Conservation (phyloP, 495 filamentous ascomycete species). For the Astrocystis sublimbata region DNA sequence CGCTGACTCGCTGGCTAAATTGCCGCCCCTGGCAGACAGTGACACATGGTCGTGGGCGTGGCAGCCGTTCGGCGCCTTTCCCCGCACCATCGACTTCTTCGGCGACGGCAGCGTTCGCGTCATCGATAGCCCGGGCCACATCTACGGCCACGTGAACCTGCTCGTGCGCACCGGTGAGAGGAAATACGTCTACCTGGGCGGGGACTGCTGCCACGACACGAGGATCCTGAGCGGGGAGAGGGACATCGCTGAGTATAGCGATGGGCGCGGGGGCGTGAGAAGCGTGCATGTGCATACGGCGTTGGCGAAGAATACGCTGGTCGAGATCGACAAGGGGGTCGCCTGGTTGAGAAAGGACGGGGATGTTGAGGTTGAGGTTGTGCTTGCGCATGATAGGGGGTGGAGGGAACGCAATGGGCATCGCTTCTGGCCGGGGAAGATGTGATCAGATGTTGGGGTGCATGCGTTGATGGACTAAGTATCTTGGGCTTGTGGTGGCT, state of each 20-base stretch:
- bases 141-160: constrained; percentile 51
- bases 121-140: constrained; percentile 49
- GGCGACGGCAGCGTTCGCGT: constrained; percentile 41
- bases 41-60: too few relatives aligned
- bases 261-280: constrained; percentile 34
- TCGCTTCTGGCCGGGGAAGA: constrained; percentile 31
- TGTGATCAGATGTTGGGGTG: neutral
- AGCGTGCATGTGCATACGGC: constrained; percentile 46
- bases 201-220: constrained; percentile 50
- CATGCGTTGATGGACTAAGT: neutral
- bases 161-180: constrained; percentile 33
- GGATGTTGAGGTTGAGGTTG: constrained; percentile 47
- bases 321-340: constrained; percentile 26
- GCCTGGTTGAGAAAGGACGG: neutral
- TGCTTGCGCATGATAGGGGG: constrained; percentile 47
- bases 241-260: constrained; percentile 45
- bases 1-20: neutral
- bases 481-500: neutral
- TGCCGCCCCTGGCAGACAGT: neutral
- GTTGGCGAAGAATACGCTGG: constrained; percentile 37
- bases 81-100: constrained; percentile 45
- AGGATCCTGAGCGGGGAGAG: constrained; percentile 44
- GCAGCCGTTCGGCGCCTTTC: constrained; percentile 33
- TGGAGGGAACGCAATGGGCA: constrained; percentile 45
- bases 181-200: constrained; percentile 45